Base-by-base conservation (phyloP, 192 early-diverging fungal species). In the Backusella parvicylindrica region DNA sequence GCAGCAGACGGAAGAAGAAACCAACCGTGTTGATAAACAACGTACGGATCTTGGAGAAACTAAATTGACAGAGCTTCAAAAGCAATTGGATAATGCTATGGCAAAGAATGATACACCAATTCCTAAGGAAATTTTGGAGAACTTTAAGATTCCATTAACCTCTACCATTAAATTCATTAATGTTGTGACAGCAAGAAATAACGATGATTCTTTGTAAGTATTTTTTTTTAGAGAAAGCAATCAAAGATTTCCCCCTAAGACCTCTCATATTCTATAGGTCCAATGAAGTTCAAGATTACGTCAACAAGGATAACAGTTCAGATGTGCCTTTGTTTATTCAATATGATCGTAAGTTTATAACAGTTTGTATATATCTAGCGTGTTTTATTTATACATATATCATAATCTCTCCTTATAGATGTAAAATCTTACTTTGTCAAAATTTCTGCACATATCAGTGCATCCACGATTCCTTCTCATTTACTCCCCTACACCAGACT, bases 391-490 rank as follows among this genome's bases (percentile, higher is more conserved):
- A 21, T 67, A 38, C 15, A 41, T 70, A 7, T 41, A 41, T 13
- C 18, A 47, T n/a, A n/a, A n/a, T 63, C 0, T 18, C 18, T 7
- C 35, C 43, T 12, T 60, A 35, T 68, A 85, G 86, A 88, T 71
- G 84, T 88, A 66, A 82, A 86, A 13, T 90, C 89, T 0, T 72
- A 81, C 33, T 90, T 90, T 70, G 67, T 87, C 23, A 83, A 85
- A 26, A n/a, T 86, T 3, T 81, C 83, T 6, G 71, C 88, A 21
- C 83, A 80, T 49, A 79, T 90, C 49, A 80, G 75, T 28, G 82
- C 86, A 2, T 75, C 84, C 1, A 73, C 77, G 2, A 68, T 90
- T 38, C 86, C 86, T 16, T 60, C 81, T 26, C 74, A 79, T 28
- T 73, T 88, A 12, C 80, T 87, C 1, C 84, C 84, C 15, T 88